Evolutionary conservation across 495 filamentous ascomycete genomes (phyloP).

Genomic region (Baudoinia panamericana): DNA sequence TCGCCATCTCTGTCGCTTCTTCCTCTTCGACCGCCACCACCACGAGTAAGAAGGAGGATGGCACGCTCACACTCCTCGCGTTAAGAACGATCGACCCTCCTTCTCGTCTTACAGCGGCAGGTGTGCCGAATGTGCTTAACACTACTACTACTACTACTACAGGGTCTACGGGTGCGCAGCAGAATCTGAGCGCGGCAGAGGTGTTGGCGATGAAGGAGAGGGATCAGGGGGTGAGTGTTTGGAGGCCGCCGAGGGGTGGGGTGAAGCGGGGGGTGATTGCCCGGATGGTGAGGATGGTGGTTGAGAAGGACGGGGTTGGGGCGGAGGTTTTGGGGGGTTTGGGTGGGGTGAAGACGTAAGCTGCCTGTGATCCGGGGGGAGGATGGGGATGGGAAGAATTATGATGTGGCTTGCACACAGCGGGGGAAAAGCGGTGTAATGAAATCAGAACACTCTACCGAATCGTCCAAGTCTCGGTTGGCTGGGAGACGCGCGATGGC

Average conservation of each 20-base stretch:
- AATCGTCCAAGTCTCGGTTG: no score
- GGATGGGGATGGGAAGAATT: no score
- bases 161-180: conserved; percentile 31
- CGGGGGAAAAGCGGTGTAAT: no score
- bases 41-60: conserved; percentile 9
- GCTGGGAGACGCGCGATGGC: no score
- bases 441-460: no score
- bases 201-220: conserved; percentile 37
- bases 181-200: conserved; percentile 23
- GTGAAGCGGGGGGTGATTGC: conserved; percentile 54
- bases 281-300: conserved; percentile 40
- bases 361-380: neutral
- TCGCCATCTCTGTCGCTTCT: conserved; percentile 41
- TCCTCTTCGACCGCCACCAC: conserved; percentile 4
- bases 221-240: conserved; percentile 54
- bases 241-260: conserved; percentile 65
- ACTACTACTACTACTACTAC: conserved; percentile 50
- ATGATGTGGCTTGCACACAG: no score
- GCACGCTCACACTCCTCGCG: conserved; percentile 31
- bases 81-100: conserved; percentile 59
- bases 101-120: conserved; percentile 54
- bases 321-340: conserved; percentile 73
- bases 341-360: conserved; percentile 35
- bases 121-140: conserved; percentile 56
- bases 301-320: conserved; percentile 52